Evolutionary conservation across 371 early-diverging fungal genomes (phyloP), one percentile per base, ranked within the genome.

Genomic region (Funneliformis caledonium): DNA sequence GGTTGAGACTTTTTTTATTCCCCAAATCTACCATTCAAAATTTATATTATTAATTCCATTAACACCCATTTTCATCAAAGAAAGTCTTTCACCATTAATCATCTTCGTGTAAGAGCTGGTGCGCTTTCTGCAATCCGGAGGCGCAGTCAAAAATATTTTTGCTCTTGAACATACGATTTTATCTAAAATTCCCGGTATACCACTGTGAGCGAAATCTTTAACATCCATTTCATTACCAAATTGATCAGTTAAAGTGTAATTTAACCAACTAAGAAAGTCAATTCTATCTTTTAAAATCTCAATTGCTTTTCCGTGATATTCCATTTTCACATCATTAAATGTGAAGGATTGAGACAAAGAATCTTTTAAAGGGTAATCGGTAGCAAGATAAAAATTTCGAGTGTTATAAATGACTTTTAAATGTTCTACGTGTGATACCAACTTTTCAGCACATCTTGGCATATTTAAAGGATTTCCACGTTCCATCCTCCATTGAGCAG

Each of bases 401-500:
- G 5, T 72, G 26, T 42, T 72, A 48, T 43, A 45, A 16, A 1
- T 14, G 1, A 14, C 19, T 72, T 72, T 74, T 33, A 81, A 9
- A 12, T 50, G 7, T 37, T 76, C 12, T 37, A 81, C 9, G 4
- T 64, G 11, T 69, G 12, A 7, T 7, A 76, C 56, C 14, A 81
- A 61, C 12, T 59, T 50, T 43, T 12, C 26, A 0, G 76, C 56
- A 68, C 81, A 81, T 31, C 22, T 59, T n/a, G 52, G 52, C 31
- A 81, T 14, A 52, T 81, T 81, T 10, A 31, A 10, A 31, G n/a
- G 22, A 37, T 64, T 22, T 26, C 45, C 70, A n/a, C 2, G 2
- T 68, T 81, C 81, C 81, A 81, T 81, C 2, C 78, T 81, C 81
- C 81, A 81, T 68, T 81, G 77, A 22, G 60, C 48, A 7, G 77